Base-by-base conservation (phyloP, 2,329 filamentous ascomycete species). In the Aspergillus pseudoterreus region DNA sequence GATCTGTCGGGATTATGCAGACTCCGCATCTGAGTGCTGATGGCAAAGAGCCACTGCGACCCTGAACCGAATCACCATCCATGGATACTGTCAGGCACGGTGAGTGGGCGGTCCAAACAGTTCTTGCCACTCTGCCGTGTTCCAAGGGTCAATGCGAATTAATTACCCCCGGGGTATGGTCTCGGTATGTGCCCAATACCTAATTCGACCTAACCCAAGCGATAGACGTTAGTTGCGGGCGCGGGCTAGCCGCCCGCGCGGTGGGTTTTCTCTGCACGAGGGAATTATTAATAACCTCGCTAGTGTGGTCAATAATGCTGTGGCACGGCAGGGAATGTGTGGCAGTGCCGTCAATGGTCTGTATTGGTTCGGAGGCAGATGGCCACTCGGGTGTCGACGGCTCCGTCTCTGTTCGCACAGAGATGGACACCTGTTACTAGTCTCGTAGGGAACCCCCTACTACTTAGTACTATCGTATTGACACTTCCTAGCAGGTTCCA, bases 381-480 rank as follows among this genome's bases (percentile, higher is more conserved):
- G 32, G 44, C 44, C 44, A 46, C 32, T 46, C 44, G 44, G 44
- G 44, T 46, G 27, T 19, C 32, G 12, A 38, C 44, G 44, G 30
- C 21, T 46, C 19, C 43, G 22, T 15, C 35, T n/a, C n/a, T 30
- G 27, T 30, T 30, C 27, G 27, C 27, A 30, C 27, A 30, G 27
- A 30, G 22, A 22, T 6, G 27, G 27, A 30, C 27, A 30, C 27
- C 10, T 30, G 27, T 30, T 30, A 30, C 27, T 30, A 30, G 27
- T 10, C 27, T 8, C 8, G 27, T 9, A 30, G 27, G 22, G 35
- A n/a, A 38, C 12, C 4, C 15, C 35, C 12, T 38, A 38, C 14
- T 19, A 19, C 19, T 19, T 19, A 19, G 19, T 19, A 19, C 19
- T 38, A n/a, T 38, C 12, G 8, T 8, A n/a, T 38, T 5, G 35